A percentile compares a stretch with the other conserved stretches of the same genome.
phyloP scores from a whole-genome alignment of 2,329 filamentous ascomycete genomes.

The Sporothrix mexicana region DNA sequence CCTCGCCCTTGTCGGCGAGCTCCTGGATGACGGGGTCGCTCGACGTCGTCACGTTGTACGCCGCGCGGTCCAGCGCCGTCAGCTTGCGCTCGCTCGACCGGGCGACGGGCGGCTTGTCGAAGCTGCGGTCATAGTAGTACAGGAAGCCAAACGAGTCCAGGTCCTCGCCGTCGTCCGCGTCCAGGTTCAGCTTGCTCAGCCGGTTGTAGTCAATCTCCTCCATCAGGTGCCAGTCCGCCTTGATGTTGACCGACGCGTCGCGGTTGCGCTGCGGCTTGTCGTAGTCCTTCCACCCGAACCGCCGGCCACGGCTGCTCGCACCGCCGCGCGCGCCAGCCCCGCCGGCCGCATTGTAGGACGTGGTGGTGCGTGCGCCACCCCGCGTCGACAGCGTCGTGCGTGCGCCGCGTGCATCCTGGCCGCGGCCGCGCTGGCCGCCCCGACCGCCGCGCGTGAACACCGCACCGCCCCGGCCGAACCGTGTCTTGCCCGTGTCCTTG shows the following conservation, averaged over 20 bases:
- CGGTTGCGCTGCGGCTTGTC: constrained; percentile 97
- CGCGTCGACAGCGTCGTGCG: constrained; percentile 68
- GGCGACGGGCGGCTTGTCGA: constrained; percentile 84
- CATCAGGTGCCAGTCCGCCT: constrained; percentile 91
- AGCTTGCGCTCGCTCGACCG: constrained; percentile 89
- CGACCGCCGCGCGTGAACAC: constrained; percentile 83
- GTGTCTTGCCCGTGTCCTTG: constrained; percentile 80
- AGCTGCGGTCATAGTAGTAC: constrained; percentile 96
- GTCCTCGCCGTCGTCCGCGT: constrained; percentile 93
- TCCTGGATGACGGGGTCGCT: constrained; percentile 97
- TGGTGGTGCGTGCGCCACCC: constrained; percentile 22
- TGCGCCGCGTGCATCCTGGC: constrained; percentile 64
- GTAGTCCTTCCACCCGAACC: constrained; percentile 98
- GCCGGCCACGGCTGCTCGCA: constrained; percentile 76
- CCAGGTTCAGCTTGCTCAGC: constrained; percentile 92
- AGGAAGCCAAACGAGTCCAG: constrained; percentile 95
- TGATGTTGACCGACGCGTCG: constrained; percentile 94
- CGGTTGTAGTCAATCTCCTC: constrained; percentile 99
- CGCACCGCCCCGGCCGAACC: constrained; percentile 88
- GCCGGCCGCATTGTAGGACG: constrained; percentile 47
- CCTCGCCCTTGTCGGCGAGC: constrained; percentile 92
- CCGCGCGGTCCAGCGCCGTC: constrained; percentile 86
- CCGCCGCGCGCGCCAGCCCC: constrained; percentile 74
- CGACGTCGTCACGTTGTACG: constrained; percentile 97
- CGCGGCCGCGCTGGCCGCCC: constrained; percentile 77